Base-by-base conservation (phyloP, 176 grass and related monocot species). In the Eleusine indica region DNA sequence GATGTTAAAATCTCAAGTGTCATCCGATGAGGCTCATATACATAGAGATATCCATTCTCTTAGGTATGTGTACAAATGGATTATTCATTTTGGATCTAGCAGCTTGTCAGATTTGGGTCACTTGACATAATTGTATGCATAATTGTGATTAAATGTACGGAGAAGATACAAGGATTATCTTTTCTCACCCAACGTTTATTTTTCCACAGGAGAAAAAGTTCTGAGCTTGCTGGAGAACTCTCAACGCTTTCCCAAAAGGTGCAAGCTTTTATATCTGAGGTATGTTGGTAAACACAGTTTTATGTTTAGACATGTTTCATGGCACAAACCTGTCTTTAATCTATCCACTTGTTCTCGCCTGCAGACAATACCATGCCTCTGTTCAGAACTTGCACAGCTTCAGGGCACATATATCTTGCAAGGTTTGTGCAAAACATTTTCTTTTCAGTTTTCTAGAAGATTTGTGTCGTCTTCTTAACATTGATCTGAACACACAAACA, bases 351-450 rank as follows among this genome's bases (percentile, higher is more conserved):
- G 22, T 82, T 83, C 64, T 77, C 58, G 62, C 56, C 65, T 96
- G 65, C 89, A 96, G 96, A 96, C 86, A 80, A 99, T 99, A 90
- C 96, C 96, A 83, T 84, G 93, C n/a, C 85, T 96, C 25, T 99
- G 93, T 81, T 94, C 87, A 83, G 96, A 99, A 86, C 93, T 96
- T 82, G 96, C 96, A 83, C 93, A 99, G 83, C 96, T 99, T 90
- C 96, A 99, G 89, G 96, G 94, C 83, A 99, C 96, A 51, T 99
- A 96, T 95, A 99, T 99, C 74, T 89, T 99, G 88, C 93, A 99
- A 90, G 96, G 96, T 99, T 83, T 82, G 72, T 73, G 32, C n/a
- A 72, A 17, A 57, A 2, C 41, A 60, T 79, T 61, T 21, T 29
- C 19, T 70, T 70, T 84, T 48, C 28, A 51, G 15, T 87, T 76